Conservation (phyloP, 768 basidiomycete species). For the Boletellus emodensis region DNA sequence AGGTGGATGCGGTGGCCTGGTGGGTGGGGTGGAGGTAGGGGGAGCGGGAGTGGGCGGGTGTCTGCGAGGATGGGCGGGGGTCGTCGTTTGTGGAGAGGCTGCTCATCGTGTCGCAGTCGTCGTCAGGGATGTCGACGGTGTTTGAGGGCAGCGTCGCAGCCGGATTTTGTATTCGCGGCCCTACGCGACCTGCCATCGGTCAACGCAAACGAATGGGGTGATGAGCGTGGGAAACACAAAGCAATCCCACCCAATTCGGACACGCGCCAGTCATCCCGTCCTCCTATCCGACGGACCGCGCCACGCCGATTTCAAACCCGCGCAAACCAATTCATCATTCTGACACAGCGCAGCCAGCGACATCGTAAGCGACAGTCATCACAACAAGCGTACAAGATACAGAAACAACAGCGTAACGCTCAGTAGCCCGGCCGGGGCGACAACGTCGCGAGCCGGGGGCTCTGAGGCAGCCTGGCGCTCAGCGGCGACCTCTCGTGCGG, state of each 20-base stretch:
- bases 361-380: no score
- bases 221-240: constrained; percentile 20
- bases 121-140: constrained; percentile 18
- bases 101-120: constrained; percentile 24
- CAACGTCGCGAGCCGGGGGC: constrained; percentile 13
- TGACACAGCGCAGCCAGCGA: no score
- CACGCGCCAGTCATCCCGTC: no score
- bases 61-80: neutral
- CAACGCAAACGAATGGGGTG: constrained; percentile 3
- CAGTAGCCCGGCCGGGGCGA: constrained; percentile 13
- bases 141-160: constrained; percentile 4
- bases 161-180: constrained; percentile 20
- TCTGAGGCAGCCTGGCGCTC: constrained; percentile 5
- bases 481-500: constrained; percentile 13
- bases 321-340: no score
- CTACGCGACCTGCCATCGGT: constrained; percentile 23
- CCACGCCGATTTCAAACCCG: no score
- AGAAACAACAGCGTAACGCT: neutral
- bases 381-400: neutral
- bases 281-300: no score
- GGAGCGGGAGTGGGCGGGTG: constrained; percentile 26
- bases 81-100: constrained; percentile 13
- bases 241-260: no score
- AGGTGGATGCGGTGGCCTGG: constrained; percentile 34
- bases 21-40: constrained; percentile 37